Base-by-base conservation (phyloP, 345 rosid genomes). In the Draba incana region DNA sequence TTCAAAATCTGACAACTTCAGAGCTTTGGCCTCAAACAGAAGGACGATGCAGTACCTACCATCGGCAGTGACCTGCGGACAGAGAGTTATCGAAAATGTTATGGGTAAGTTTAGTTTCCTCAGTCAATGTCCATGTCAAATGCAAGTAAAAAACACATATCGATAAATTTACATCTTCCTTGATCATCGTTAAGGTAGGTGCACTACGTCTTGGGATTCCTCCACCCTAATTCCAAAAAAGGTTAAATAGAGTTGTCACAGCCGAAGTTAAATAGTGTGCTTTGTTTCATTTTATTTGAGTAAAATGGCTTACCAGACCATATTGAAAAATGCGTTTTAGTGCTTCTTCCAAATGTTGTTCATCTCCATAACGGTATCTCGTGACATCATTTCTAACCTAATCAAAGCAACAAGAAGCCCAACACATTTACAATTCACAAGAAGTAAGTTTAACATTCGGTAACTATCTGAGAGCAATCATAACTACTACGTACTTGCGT, bases 321-420 rank as follows among this genome's bases (percentile, higher is more conserved):
- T 84, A 90, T 76, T 88, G 96, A 78, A 93, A 93, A 66, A 90
- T 90, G 41, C 97, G 85, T 74, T 88, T 87, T 56, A 90, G 75
- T 27, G 98, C 97, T 75, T 93, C 98, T 8, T 90, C 98, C 84
- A 90, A 79, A 79, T 88, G 97, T 69, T 93, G 98, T 78, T 93
- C 98, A 57, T 93, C 98, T 69, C 98, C 96, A 64, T 93, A 93
- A 12, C 96, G 89, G 53, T 73, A 93, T 84, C 98, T 81, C 20
- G 75, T 90, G 59, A 90, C 98, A 85, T 93, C 96, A 83, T 39
- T 86, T 72, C 84, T 85, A 55, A 90, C 98, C 97, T 84, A 77
- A 44, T n/a, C 5, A 57, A 56, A 28, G 43, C 15, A 48, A 48
- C 0, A 53, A 14, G 47, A 23, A 63, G 39, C 20, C 10, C 10